Base-by-base conservation (phyloP, 306 rosid genomes). In the Begonia fuchsioides region DNA sequence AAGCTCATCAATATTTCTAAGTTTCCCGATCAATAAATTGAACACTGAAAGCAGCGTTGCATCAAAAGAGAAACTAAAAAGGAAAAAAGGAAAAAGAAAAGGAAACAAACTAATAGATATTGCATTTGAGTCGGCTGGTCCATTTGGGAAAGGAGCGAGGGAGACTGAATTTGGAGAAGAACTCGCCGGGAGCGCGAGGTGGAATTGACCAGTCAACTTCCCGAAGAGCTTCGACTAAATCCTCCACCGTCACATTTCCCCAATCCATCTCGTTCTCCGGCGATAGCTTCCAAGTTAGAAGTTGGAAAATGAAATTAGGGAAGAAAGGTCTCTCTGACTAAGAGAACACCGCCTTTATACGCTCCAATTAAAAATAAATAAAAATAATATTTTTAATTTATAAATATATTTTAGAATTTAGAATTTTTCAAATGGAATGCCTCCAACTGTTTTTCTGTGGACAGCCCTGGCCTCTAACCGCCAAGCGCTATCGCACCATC, bases 71-170 rank as follows among this genome's bases (percentile, higher is more conserved):
- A 4, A 26, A 26, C 35, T n/a, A 41, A 13, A 10, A 10, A 0
- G 9, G 12, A 47, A 14, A 47, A 3, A 2, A 9, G 11, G 2
- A 3, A 47, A 47, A 9, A 14, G 17, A 16, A 16, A 47, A 16
- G 18, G 47, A 44, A 3, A 47, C 50, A 20, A 47, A 47, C 50
- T 47, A 14, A 47, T 47, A 47, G 20, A 47, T 6, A 47, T 47
- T 47, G 50, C 50, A 47, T 47, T 47, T 47, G 50, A 47, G 50
- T 9, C 50, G 50, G 50, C 50, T 47, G 2, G 50, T 47, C 50
- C 50, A 15, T 47, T 47, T 47, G 50, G 50, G 17, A 7, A 47
- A 47, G 20, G 50, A 47, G 50, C 50, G 50, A 47, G 50, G 50
- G 11, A 47, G 16, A 15, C 17, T 16, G 7, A 47, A 47, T 47